Evolutionary conservation across 202 grass and related monocot genomes (phyloP).

Genomic region (Panicum virgatum): DNA sequence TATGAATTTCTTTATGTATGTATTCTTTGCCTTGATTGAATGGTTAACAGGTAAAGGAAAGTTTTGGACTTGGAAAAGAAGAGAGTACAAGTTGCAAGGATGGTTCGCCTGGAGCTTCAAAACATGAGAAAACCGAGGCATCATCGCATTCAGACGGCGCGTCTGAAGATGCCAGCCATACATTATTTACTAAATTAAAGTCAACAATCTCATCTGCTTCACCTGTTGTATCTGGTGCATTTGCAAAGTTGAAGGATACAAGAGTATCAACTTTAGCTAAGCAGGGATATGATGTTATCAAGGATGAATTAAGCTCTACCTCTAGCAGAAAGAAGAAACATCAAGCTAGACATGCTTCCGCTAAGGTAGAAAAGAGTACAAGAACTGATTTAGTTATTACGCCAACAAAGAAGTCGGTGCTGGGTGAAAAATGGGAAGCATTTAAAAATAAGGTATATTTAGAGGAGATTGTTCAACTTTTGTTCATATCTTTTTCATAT

Average conservation of each 20-base stretch:
- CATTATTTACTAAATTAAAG: slow-evolving; percentile 70
- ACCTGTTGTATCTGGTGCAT: slow-evolving; percentile 63
- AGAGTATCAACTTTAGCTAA: slow-evolving; percentile 79
- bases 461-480: slow-evolving; percentile 25
- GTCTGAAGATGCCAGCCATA: slow-evolving; percentile 40
- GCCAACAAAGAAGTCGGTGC: slow-evolving; percentile 71
- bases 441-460: slow-evolving; percentile 83
- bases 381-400: slow-evolving; percentile 84
- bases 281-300: slow-evolving; percentile 87
- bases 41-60: slow-evolving; percentile 75
- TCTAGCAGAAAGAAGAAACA: slow-evolving; percentile 72
- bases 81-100: slow-evolving; percentile 43
- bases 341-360: slow-evolving; percentile 53
- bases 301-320: slow-evolving; percentile 73
- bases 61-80: slow-evolving; percentile 78
- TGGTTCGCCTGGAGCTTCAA: slow-evolving; percentile 38
- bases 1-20: neutral
- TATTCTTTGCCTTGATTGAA: slow-evolving; percentile 29
- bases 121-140: slow-evolving; percentile 46
- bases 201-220: slow-evolving; percentile 72
- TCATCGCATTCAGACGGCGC: slow-evolving; percentile 42
- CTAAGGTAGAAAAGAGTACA: slow-evolving; percentile 76
- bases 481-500: slow-evolving; percentile 23
- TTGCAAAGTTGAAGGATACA: slow-evolving; percentile 79
- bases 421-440: slow-evolving; percentile 93